A percentile compares a stretch with the other conserved stretches of the same genome.
These are phyloP conservation scores for Aureobasidium sp. DNA, from an alignment of 2,329 filamentous ascomycete genomes.

Conservation along the genomic window DNA sequence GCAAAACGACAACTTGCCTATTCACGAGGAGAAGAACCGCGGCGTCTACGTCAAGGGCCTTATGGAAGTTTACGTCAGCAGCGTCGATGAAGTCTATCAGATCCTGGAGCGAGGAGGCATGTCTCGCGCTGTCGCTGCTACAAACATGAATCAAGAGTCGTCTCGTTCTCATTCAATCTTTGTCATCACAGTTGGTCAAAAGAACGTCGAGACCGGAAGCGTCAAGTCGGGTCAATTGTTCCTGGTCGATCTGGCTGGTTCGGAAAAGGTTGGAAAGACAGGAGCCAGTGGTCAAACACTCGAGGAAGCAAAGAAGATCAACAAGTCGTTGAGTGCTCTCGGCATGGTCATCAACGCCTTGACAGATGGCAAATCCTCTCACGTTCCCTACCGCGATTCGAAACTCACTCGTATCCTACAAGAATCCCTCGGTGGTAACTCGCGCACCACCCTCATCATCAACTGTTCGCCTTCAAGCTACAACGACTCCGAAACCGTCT, in stretches of 20 bases:
- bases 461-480: constrained; percentile 99
- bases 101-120: constrained; percentile 90
- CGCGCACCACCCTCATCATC: constrained; percentile 94
- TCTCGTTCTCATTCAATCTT: constrained; percentile 98
- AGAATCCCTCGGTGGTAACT: constrained; percentile 96
- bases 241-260: constrained; percentile 95
- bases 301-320: constrained; percentile 99
- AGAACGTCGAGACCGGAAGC: constrained; percentile 93
- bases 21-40: constrained; percentile 96
- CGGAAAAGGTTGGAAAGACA: constrained; percentile 97
- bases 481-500: constrained; percentile 90
- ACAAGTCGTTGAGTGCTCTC: constrained; percentile 96
- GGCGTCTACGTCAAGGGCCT: constrained; percentile 96
- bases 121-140: constrained; percentile 84
- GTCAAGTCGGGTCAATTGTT: constrained; percentile 95
- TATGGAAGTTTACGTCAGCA: constrained; percentile 90
- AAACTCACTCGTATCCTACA: constrained; percentile 96
- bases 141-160: constrained; percentile 99
- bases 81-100: constrained; percentile 91
- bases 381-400: constrained; percentile 94
- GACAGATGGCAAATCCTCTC: constrained; percentile 93
- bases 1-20: constrained; percentile 88
- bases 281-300: constrained; percentile 94
- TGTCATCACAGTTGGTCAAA: constrained; percentile 92
- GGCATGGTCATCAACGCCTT: constrained; percentile 99